Evolutionary conservation across 1,284 basidiomycete genomes (phyloP), one percentile per base, ranked within the genome.

Genomic region (Somion occarium): DNA sequence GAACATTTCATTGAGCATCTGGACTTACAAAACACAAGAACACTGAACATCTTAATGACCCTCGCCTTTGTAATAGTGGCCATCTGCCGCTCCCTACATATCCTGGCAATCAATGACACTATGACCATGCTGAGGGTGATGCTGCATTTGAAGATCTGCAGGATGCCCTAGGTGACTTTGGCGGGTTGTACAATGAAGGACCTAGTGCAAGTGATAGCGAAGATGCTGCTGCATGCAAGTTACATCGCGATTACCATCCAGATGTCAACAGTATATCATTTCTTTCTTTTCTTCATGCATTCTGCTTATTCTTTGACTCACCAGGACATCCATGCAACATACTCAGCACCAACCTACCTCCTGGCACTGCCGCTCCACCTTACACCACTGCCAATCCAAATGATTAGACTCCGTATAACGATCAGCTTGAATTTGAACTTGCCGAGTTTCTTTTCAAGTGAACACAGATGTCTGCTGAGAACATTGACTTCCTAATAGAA

Each of bases 401-500:
- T 5, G 53, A 64, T 38, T 46, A 46, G 44, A 44, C 22, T 23
- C 53, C 53, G 3, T 56, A 49, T 26, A 2, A 41, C 2, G 24
- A 26, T n/a, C 43, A 43, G 3, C 19, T 46, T 15, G 45, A 54
- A 25, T 56, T 56, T 23, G 44, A 50, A 22, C 19, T 43, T 25
- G 50, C 49, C 1, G 54, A 53, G 1, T 48, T 53, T n/a, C 46
- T 56, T 3, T 56, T 24, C 49, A 45, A 43, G 18, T 13, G 44
- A 3, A 43, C 34, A 13, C 34, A 55, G 27, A 56, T 56, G 54
- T 56, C 54, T 4, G 27, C 25, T 5, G 52, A 44, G 0, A 49
- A 64, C 3, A 62, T 70, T 3, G 46, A 64, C 38, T 49, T 54
- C 1, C 54, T 70, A 0, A 44, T 67, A 2, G 55, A 66, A 9